Conservation (phyloP, 164 flowering plant genomes). For the Chimonanthus praecox region DNA sequence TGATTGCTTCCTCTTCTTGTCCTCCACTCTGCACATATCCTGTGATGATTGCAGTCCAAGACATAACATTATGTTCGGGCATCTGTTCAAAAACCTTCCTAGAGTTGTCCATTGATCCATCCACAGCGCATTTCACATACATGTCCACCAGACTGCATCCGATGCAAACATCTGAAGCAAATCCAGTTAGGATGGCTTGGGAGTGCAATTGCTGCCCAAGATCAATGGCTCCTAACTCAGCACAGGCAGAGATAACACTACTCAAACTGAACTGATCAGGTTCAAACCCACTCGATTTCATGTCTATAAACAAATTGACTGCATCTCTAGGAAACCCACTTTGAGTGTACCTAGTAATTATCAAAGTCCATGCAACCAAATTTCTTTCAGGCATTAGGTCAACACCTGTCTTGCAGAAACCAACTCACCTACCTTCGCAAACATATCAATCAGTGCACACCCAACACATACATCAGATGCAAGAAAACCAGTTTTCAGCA, state of each 20-base stretch:
- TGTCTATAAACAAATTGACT: slow-evolving; percentile 48
- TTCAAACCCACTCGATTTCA: slow-evolving; percentile 41
- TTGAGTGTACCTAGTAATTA: slow-evolving; percentile 70
- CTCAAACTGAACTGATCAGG: slow-evolving; percentile 65
- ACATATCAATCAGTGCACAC: slow-evolving; percentile 75
- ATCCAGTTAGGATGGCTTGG: slow-evolving; percentile 37
- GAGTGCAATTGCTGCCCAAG: slow-evolving; percentile 70
- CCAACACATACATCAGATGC: slow-evolving; percentile 69
- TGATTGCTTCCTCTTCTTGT: slow-evolving; percentile 48
- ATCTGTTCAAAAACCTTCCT: slow-evolving; percentile 64
- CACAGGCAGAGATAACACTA: slow-evolving; percentile 59
- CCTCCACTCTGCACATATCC: slow-evolving; percentile 62
- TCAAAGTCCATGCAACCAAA: slow-evolving; percentile 68
- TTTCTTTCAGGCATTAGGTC: slow-evolving; percentile 63
- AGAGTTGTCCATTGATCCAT: slow-evolving; percentile 41
- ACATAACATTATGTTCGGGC: slow-evolving; percentile 69
- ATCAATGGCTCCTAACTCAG: slow-evolving; percentile 37
- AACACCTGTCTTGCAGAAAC: slow-evolving; percentile 51
- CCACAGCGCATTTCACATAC: slow-evolving; percentile 57
- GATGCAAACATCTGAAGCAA: slow-evolving; percentile 58
- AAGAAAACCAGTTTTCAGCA: slow-evolving; percentile 58
- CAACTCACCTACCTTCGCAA: slow-evolving; percentile 54
- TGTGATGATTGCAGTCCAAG: slow-evolving; percentile 84
- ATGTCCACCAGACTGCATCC: slow-evolving; percentile 77
- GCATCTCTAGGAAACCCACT: slow-evolving; percentile 47